Conservation (phyloP, 495 filamentous ascomycete species). For the Podospora anserina region DNA sequence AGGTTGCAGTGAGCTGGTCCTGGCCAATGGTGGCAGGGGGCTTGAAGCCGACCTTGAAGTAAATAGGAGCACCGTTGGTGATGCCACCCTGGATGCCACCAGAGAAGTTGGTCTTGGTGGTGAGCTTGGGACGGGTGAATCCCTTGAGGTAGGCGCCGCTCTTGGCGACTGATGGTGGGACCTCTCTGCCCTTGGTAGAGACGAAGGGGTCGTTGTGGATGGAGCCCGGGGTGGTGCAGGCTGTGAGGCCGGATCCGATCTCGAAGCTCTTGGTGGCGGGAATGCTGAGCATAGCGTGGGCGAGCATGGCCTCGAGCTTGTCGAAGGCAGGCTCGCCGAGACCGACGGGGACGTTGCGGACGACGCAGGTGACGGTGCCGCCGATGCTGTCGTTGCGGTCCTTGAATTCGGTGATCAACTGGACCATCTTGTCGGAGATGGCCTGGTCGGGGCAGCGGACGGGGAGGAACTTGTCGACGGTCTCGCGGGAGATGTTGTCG, state of each 20-base stretch:
- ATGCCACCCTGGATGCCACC: conserved; percentile 97
- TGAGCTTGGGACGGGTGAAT: conserved; percentile 54
- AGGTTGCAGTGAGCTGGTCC: conserved; percentile 80
- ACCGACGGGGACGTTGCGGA: conserved; percentile 82
- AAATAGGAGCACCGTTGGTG: conserved; percentile 89
- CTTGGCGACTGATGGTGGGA: conserved; percentile 34
- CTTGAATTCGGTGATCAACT: conserved; percentile 73
- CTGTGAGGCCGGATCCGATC: conserved; percentile 89
- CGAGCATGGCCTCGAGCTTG: conserved; percentile 91
- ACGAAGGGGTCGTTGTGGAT: conserved; percentile 93
- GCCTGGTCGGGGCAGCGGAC: conserved; percentile 78
- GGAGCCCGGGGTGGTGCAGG: conserved; percentile 83
- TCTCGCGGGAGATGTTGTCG: conserved; percentile 67
- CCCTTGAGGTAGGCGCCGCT: conserved; percentile 38
- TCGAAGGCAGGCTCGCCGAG: conserved; percentile 95
- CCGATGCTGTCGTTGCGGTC: conserved; percentile 89
- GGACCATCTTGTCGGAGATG: conserved; percentile 67
- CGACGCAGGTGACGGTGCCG: conserved; percentile 93
- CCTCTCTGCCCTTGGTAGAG: conserved; percentile 42
- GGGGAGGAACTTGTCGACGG: conserved; percentile 78
- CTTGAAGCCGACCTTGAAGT: conserved; percentile 96
- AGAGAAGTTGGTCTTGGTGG: conserved; percentile 92
- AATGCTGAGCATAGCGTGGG: conserved; percentile 95
- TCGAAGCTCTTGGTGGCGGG: conserved; percentile 97
- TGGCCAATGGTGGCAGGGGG: conserved; percentile 92